Percentiles rank a stretch among this genome's conserved stretches.
Conservation (phyloP, 441 rosid species). For the Adansonia madagascariensis region DNA sequence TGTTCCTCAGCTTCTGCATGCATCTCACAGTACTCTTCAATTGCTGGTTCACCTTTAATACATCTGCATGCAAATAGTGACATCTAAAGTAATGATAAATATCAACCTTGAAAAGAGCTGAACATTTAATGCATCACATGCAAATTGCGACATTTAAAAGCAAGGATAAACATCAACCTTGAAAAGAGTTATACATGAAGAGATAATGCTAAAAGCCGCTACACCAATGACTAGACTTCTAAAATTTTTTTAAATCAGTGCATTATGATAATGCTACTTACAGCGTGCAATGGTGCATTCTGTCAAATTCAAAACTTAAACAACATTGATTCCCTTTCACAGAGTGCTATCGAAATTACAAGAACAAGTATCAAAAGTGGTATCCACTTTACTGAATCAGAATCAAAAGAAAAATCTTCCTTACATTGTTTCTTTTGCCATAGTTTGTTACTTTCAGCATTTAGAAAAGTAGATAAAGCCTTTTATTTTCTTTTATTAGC, state of each 20-base stretch:
- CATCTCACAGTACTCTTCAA: slow-evolving; percentile 89
- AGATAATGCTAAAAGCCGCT: background rate
- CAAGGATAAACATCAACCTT: slow-evolving; percentile 15
- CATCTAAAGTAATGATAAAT: slow-evolving; percentile 26
- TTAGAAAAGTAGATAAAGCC: slow-evolving; percentile 7
- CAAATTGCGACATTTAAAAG: slow-evolving; percentile 33
- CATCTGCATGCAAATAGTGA: slow-evolving; percentile 57
- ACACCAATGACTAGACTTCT: background rate
- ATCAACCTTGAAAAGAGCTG: slow-evolving; percentile 12
- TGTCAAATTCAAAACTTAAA: background rate
- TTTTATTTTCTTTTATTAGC: background rate
- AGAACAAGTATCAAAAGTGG: slow-evolving; percentile 3
- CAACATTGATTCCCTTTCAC: background rate
- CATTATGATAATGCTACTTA: slow-evolving; percentile 5
- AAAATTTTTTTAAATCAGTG: background rate
- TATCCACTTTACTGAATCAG: background rate
- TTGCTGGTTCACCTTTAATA: slow-evolving; percentile 88
- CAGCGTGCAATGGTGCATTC: background rate
- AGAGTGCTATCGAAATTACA: background rate
- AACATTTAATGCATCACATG: slow-evolving; percentile 75
- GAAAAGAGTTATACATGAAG: slow-evolving; percentile 10
- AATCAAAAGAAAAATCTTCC: background rate
- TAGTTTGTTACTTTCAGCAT: slow-evolving; percentile 1
- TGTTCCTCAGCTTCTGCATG: slow-evolving; percentile 62
- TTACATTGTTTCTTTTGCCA: background rate